A percentile compares a stretch with the other conserved stretches of the same genome.
phyloP scores from a whole-genome alignment of 768 basidiomycete species.

The Aureoboletus auriporus region DNA sequence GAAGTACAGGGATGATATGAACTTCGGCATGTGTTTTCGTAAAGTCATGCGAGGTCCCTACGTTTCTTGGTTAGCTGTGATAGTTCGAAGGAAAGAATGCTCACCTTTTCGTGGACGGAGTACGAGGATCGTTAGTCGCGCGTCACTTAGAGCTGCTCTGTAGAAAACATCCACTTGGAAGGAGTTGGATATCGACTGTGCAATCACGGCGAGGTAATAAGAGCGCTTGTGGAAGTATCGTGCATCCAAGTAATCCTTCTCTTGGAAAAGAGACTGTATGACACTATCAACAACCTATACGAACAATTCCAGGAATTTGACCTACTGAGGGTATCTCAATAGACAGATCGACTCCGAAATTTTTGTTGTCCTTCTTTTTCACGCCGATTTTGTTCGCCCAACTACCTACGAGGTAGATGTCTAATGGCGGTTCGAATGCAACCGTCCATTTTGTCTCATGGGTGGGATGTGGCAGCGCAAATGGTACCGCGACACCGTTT shows the following conservation, averaged over 20 bases:
- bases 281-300: not conserved
- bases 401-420: constrained; percentile 78
- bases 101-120: constrained; percentile 54
- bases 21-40: constrained; percentile 68
- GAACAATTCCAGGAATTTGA: constrained; percentile 5
- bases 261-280: constrained; percentile 75
- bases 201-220: constrained; percentile 82
- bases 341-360: constrained; percentile 74
- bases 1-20: constrained; percentile 67
- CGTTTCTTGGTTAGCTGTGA: not conserved
- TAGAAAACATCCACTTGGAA: constrained; percentile 57
- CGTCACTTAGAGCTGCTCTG: constrained; percentile 54
- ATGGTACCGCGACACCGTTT: constrained; percentile 61
- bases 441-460: constrained; percentile 89
- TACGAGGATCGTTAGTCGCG: constrained; percentile 62
- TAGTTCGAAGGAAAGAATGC: constrained; percentile 23
- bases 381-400: constrained; percentile 80
- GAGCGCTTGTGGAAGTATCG: constrained; percentile 92
- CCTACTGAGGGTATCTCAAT: constrained; percentile 84
- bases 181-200: constrained; percentile 51
- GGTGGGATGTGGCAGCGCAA: constrained; percentile 63
- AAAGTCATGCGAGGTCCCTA: constrained; percentile 59
- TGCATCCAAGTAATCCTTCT: constrained; percentile 88
- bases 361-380: constrained; percentile 60
- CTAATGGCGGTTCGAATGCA: constrained; percentile 70